phyloP scores from a whole-genome alignment of 2,329 filamentous ascomycete genomes.

The Hymenoscyphus occultus region DNA sequence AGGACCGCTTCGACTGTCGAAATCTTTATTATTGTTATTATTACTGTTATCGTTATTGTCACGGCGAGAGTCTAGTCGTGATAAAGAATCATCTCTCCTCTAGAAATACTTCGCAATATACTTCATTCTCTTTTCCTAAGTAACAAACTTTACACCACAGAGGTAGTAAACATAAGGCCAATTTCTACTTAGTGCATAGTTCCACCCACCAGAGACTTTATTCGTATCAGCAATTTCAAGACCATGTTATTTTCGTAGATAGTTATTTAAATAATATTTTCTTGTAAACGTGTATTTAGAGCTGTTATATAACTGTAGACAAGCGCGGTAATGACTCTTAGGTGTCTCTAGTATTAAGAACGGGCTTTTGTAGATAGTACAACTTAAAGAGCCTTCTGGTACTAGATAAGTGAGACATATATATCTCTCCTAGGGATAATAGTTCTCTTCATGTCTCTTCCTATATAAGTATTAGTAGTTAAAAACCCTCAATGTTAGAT shows the following conservation, averaged over 20 bases:
- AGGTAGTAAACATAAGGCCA: constrained; percentile 23
- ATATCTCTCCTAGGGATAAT: constrained; percentile 20
- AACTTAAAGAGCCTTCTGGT: constrained; percentile 9
- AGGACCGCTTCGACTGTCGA: constrained; percentile 2
- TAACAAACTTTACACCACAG: constrained; percentile 15
- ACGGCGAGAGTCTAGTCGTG: background rate
- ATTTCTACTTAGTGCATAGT: constrained; percentile 15
- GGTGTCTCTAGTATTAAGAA: constrained; percentile 7
- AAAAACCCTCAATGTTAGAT: background rate
- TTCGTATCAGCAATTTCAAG: constrained; percentile 10
- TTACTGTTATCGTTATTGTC: constrained; percentile 11
- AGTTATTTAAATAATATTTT: constrained; percentile 20
- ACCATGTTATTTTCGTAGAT: constrained; percentile 19
- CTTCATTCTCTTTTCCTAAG: constrained; percentile 19
- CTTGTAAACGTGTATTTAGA: constrained; percentile 16
- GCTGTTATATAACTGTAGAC: constrained; percentile 13
- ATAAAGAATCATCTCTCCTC: background rate
- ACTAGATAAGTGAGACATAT: constrained; percentile 22
- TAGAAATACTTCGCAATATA: constrained; percentile 20
- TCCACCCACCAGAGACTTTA: constrained; percentile 14
- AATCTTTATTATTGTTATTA: constrained; percentile 12
- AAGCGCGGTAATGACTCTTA: constrained; percentile 17
- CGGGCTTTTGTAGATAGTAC: constrained; percentile 13
- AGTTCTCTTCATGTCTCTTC: constrained; percentile 23
- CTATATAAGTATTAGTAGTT: constrained; percentile 10